Conservation (phyloP, 257 asterid genomes). For the Ocimum tenuiflorum region DNA sequence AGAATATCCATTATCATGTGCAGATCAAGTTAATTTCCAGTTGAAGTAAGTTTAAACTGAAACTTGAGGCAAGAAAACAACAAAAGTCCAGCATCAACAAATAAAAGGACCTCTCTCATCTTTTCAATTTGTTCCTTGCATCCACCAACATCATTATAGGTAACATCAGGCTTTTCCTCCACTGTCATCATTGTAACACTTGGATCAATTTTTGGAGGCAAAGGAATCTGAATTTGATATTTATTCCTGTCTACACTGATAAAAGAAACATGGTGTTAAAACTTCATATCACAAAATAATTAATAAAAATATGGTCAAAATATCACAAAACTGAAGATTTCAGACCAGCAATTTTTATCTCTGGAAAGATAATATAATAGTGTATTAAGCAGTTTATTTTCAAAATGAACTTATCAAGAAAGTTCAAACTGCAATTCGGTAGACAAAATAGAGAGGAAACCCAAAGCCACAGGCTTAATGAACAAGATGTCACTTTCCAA, state of each 20-base stretch:
- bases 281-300: slow-evolving; percentile 1
- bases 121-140: slow-evolving; percentile 98
- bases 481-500: background rate
- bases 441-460: background rate
- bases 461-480: background rate
- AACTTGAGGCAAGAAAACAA: background rate
- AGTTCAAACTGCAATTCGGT: background rate
- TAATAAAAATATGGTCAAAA: background rate
- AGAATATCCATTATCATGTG: background rate
- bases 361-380: background rate
- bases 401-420: background rate
- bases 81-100: background rate
- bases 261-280: slow-evolving; percentile 16
- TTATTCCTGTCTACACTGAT: slow-evolving; percentile 89
- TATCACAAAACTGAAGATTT: slow-evolving; percentile 2
- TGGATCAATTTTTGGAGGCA: slow-evolving; percentile 98
- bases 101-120: slow-evolving; percentile 80
- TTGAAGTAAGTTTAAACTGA: background rate
- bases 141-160: slow-evolving; percentile 96
- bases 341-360: no score
- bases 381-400: background rate
- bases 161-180: slow-evolving; percentile 97
- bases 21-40: background rate
- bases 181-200: slow-evolving; percentile 99
- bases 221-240: slow-evolving; percentile 94